Evolutionary conservation across 352 stramenopile genomes (phyloP).

Genomic region (Pythium aquatile): DNA sequence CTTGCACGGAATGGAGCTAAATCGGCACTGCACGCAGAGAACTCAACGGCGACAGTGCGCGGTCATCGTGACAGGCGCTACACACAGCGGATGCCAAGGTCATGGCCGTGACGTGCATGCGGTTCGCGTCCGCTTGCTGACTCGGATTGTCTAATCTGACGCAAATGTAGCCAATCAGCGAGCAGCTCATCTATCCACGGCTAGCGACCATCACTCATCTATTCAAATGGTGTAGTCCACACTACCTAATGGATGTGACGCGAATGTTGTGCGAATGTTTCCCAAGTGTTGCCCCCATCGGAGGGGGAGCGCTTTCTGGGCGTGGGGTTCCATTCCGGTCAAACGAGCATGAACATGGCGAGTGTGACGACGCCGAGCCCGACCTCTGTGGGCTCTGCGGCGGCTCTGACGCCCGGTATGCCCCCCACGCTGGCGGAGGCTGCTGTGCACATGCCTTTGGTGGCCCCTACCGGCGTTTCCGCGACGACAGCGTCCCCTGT

Average conservation of each 20-base stretch:
- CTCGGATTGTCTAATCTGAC: background rate
- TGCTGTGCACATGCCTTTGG: background rate
- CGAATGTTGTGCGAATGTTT: constrained; percentile 19
- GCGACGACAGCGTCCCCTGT: background rate
- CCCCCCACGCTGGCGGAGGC: constrained; percentile 1
- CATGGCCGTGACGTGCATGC: background rate
- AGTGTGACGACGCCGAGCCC: constrained; percentile 10
- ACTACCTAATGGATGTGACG: background rate
- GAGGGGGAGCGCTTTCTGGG: background rate
- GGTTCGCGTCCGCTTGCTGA: background rate
- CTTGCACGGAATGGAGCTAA: background rate
- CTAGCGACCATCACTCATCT: background rate
- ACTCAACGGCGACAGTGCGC: background rate
- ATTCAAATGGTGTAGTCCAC: constrained; percentile 5
- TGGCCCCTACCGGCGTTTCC: background rate
- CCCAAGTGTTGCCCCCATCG: background rate
- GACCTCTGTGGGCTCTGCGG: constrained; percentile 10
- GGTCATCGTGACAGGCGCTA: background rate
- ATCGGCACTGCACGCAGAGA: background rate
- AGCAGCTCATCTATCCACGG: background rate
- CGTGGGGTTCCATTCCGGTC: background rate
- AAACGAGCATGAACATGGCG: constrained; percentile 18
- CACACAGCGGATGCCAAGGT: background rate
- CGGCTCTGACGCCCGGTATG: background rate
- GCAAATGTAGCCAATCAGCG: background rate